phyloP scores from a whole-genome alignment of 345 rosid genomes.

The Linum trigynum region DNA sequence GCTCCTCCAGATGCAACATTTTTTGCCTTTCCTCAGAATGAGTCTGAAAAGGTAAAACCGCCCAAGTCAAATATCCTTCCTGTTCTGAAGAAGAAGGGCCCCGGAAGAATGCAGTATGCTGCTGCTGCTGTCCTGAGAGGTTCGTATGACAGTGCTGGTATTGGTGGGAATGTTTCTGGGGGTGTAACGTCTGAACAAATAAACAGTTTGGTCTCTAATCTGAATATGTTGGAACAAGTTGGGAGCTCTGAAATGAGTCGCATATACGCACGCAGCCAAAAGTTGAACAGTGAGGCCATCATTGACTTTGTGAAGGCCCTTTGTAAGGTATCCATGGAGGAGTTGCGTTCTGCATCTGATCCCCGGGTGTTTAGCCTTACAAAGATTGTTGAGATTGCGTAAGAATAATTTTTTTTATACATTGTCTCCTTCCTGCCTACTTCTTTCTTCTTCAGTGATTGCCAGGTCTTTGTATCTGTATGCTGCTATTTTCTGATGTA shows the following conservation, averaged over 20 bases:
- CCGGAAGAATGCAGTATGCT: slow-evolving; percentile 80
- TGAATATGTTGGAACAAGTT: slow-evolving; percentile 94
- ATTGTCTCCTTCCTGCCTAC: slow-evolving; percentile 13
- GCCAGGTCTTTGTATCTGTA: slow-evolving; percentile 3
- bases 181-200: slow-evolving; percentile 84
- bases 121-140: slow-evolving; percentile 89
- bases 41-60: slow-evolving; percentile 75
- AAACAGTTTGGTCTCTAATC: slow-evolving; percentile 79
- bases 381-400: slow-evolving; percentile 99
- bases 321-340: slow-evolving; percentile 97
- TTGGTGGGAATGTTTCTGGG: slow-evolving; percentile 62
- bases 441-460: neutral
- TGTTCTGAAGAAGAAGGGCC: slow-evolving; percentile 76
- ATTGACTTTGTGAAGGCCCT: slow-evolving; percentile 94
- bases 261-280: slow-evolving; percentile 88
- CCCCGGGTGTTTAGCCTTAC: slow-evolving; percentile 97
- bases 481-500: slow-evolving; percentile 19
- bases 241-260: slow-evolving; percentile 96
- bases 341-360: slow-evolving; percentile 84
- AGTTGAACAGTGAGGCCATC: slow-evolving; percentile 93
- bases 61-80: slow-evolving; percentile 61
- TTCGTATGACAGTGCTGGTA: slow-evolving; percentile 94
- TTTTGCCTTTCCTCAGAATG: slow-evolving; percentile 81
- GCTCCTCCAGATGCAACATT: slow-evolving; percentile 99
- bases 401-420: slow-evolving; percentile 20